Evolutionary conservation across 2,329 filamentous ascomycete genomes (phyloP).

Genomic region (Xylariaceae sp.): DNA sequence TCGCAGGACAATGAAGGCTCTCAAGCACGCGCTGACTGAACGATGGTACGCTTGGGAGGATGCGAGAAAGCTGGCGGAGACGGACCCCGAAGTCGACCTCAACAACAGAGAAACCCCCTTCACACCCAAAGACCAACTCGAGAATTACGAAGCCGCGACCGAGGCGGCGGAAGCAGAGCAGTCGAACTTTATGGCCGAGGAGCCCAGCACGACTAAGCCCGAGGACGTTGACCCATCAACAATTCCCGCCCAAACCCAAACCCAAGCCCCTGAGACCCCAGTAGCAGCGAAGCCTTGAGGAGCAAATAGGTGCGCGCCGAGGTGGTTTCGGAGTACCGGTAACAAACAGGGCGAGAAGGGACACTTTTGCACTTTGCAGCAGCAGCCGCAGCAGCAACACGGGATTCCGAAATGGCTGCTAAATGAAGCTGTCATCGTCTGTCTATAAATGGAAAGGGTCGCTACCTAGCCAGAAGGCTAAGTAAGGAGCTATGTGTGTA

Average conservation of each 20-base stretch:
- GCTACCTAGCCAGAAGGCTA: background rate
- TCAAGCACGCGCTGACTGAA: constrained; percentile 82
- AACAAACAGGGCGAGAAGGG: background rate
- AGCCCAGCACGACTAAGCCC: constrained; percentile 7
- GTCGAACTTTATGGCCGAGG: constrained; percentile 15
- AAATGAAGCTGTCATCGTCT: constrained; percentile 2
- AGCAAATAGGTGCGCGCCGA: constrained; percentile 20
- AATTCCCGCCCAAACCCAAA: constrained; percentile 3
- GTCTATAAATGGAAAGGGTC: constrained; percentile 5
- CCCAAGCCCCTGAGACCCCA: constrained; percentile 17
- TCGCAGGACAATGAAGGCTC: constrained; percentile 68
- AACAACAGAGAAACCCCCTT: constrained; percentile 46
- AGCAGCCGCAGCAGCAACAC: background rate
- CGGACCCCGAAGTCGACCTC: constrained; percentile 63
- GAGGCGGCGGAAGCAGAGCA: constrained; percentile 21
- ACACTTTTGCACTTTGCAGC: background rate
- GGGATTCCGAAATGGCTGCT: background rate
- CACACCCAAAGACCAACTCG: constrained; percentile 37
- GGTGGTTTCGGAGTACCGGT: background rate
- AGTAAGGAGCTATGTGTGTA: constrained; percentile 15
- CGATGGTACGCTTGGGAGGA: constrained; percentile 85
- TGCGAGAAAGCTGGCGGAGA: constrained; percentile 59
- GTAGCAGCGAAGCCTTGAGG: constrained; percentile 23
- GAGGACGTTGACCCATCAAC: constrained; percentile 13
- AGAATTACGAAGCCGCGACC: constrained; percentile 26